Evolutionary conservation across 768 basidiomycete species (phyloP), one percentile per base, ranked within the genome.

Genomic region (Saitozyma podzolica): DNA sequence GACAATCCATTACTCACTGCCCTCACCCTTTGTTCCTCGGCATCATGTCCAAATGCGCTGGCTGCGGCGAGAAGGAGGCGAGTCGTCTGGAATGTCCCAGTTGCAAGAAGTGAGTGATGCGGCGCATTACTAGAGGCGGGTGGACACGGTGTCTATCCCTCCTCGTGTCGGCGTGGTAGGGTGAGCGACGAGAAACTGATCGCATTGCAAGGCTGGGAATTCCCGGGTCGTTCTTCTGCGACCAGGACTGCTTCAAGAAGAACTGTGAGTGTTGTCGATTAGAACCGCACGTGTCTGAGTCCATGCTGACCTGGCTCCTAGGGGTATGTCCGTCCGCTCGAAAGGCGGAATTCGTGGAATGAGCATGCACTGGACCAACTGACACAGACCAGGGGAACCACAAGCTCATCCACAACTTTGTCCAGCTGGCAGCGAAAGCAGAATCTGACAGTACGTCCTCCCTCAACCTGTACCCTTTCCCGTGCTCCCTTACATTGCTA

Each of bases 201-300:
- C 50, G 57, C 16, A 11, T 14, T 2, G n/a, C 51, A 45, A 81
- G 80, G 58, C 67, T 81, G n/a, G 80, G 80, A 16, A 80, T 82
- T 54, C 68, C 68, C 7, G 80, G 78, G n/a, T 76, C 76, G 40
- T 80, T 78, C 70, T 98, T 94, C 81, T 97, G 95, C 68, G 87
- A 88, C 29, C 95, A 98, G 80, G 91, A 90, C 55, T 98, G 95
- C 81, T 97, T 97, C 86, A 97, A 96, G 80, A 85, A 87, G 52
- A 88, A 86, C 79, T 98, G 95, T 94, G 79, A 83, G 92, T 64
- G 57, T 9, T 54, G 40, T 47, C 41, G 16, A 62, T 78, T 78
- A 75, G 77, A 29, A 5, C 29, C 29, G 73, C 75, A 74, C 62
- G 79, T 64, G 42, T 29, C 29, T 58, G 56, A 9, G 40, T 3